phyloP scores from a whole-genome alignment of 352 stramenopile genomes.

The Globisporangium alternatum region DNA sequence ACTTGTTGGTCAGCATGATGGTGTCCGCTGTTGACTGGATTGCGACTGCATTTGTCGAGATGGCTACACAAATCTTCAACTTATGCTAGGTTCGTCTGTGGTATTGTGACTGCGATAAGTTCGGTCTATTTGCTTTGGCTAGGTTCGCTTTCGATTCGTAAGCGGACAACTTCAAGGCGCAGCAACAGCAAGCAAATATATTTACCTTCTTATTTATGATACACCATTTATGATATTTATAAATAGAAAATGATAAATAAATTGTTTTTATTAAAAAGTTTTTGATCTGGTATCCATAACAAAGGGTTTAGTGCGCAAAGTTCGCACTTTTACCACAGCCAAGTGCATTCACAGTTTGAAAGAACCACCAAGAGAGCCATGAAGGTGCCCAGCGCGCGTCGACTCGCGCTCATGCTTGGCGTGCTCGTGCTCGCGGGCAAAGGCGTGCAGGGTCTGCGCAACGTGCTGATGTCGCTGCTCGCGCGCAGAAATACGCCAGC shows the following conservation, averaged over 20 bases:
- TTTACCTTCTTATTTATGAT: neutral
- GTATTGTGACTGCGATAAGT: neutral
- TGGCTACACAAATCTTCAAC: neutral
- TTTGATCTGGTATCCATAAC: neutral
- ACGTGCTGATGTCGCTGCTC: conserved; percentile 20
- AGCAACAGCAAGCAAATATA: neutral
- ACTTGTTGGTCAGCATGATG: neutral
- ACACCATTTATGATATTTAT: neutral
- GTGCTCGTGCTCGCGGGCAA: conserved; percentile 45
- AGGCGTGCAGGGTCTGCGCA: conserved; percentile 27
- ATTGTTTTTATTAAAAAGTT: neutral
- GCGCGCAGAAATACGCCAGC: conserved; percentile 11
- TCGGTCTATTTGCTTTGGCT: neutral
- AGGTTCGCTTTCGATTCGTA: conserved; percentile 9
- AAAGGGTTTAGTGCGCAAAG: neutral
- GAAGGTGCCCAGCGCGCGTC: conserved; percentile 25
- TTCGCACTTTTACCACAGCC: neutral
- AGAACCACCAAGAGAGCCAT: neutral
- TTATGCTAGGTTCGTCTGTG: neutral
- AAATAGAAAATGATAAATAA: no score
- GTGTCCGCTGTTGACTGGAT: neutral
- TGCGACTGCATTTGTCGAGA: neutral
- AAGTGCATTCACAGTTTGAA: conserved; percentile 1
- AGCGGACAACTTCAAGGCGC: conserved; percentile 5
- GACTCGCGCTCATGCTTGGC: conserved; percentile 31